phyloP scores from a whole-genome alignment of 345 rosid species.

The Populus pruinosa region DNA sequence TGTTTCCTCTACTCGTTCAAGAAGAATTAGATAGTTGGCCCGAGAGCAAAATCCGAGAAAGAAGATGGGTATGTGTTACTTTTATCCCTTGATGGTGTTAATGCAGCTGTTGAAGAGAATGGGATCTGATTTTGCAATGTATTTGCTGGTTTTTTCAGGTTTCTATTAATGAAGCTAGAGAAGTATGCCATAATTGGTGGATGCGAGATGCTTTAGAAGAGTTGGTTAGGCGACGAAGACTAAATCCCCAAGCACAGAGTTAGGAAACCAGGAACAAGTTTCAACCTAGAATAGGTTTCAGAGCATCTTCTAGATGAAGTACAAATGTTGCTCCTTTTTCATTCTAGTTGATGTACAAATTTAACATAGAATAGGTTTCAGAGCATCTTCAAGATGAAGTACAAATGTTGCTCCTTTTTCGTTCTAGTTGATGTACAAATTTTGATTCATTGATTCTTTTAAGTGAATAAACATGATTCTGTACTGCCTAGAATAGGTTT shows the following conservation, averaged over 20 bases:
- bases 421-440: not conserved
- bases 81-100: not conserved
- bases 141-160: constrained; percentile 17
- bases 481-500: not conserved
- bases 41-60: constrained; percentile 37
- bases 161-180: constrained; percentile 42
- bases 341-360: not conserved
- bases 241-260: not conserved
- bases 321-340: not conserved
- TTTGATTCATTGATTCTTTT: constrained; percentile 14
- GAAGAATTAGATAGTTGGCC: constrained; percentile 49
- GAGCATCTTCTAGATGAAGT: not conserved
- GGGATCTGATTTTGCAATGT: not conserved
- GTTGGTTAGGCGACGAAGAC: constrained; percentile 17
- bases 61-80: constrained; percentile 46
- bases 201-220: constrained; percentile 61
- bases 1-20: constrained; percentile 50
- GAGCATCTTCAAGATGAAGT: not conserved
- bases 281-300: too few relatives aligned
- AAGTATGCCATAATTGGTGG: constrained; percentile 46
- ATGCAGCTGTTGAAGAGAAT: not conserved
- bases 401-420: too few relatives aligned
- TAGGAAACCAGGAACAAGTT: not conserved
- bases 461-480: not conserved
- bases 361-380: not conserved